Conservation (phyloP, 2,329 filamentous ascomycete genomes). For the Pseudogymnoascus verrucosus region DNA sequence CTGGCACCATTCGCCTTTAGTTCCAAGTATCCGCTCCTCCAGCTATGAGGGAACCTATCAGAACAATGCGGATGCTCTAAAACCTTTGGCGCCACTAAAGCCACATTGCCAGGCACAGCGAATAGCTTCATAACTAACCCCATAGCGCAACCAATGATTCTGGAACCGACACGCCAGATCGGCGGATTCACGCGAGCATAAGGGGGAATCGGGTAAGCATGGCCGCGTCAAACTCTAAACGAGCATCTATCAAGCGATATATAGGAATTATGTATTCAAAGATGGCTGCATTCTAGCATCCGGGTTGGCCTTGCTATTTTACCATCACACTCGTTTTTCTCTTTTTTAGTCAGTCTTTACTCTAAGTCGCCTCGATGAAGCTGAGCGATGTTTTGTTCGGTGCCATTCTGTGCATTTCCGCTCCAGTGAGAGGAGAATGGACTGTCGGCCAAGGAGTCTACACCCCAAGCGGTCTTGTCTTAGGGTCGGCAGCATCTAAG, state of each 20-base stretch:
- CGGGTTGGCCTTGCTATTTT: not conserved
- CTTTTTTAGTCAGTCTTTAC: not conserved
- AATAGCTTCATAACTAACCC: not conserved
- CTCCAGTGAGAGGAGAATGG: not conserved
- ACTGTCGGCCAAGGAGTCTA: conserved; percentile 21
- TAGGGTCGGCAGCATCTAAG: conserved; percentile 20
- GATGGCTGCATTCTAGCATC: not conserved
- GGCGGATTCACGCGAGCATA: not conserved
- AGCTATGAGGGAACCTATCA: not conserved
- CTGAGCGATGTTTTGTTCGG: not conserved
- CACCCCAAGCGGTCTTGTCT: conserved; percentile 23
- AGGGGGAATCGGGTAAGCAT: not conserved
- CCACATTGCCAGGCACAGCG: not conserved
- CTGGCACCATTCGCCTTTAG: not conserved
- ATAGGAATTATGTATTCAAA: not conserved
- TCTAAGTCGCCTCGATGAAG: not conserved
- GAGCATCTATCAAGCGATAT: not conserved
- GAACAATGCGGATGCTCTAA: not conserved
- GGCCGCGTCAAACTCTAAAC: not conserved
- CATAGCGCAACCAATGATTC: not conserved
- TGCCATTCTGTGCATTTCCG: not conserved
- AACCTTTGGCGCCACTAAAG: not conserved
- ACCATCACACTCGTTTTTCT: not conserved
- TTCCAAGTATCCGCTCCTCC: not conserved
- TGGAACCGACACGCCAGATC: not conserved